Evolutionary conservation across 306 rosid genomes (phyloP).

Genomic region (Quercus alba): DNA sequence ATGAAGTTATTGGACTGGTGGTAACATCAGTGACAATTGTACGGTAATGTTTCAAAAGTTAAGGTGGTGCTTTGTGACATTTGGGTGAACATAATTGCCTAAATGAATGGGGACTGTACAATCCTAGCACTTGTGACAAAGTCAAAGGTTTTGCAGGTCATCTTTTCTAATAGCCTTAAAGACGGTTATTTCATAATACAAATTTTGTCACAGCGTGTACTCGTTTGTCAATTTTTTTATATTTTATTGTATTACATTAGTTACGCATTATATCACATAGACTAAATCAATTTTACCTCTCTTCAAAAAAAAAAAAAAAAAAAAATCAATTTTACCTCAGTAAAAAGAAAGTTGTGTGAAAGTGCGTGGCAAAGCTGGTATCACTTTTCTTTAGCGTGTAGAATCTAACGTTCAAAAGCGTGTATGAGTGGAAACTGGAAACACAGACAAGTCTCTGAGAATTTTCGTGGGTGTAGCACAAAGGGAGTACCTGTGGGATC

Average conservation of each 20-base stretch:
- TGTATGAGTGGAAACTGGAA: not conserved
- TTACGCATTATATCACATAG: too few relatives aligned
- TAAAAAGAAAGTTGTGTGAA: accelerated
- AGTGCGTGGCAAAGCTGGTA: too few relatives aligned
- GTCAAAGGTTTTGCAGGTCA: conserved; percentile 23
- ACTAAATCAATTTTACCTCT: too few relatives aligned
- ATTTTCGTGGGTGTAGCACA: not conserved
- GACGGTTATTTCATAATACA: too few relatives aligned
- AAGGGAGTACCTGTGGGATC: too few relatives aligned
- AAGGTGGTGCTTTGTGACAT: conserved; percentile 28
- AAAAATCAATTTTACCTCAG: accelerated
- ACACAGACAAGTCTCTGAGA: not conserved
- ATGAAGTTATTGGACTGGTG: not conserved
- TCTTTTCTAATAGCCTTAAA: not conserved
- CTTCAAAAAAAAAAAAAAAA: too few relatives aligned
- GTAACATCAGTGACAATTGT: not conserved
- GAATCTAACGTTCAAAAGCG: not conserved
- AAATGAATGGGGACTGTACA: not conserved
- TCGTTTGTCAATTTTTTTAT: too few relatives aligned
- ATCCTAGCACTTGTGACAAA: conserved; percentile 13
- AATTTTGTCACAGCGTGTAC: too few relatives aligned
- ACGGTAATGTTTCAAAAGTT: not conserved
- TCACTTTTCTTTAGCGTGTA: not conserved
- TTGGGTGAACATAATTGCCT: conserved; percentile 13
- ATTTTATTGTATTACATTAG: too few relatives aligned